phyloP scores from a whole-genome alignment of 1,284 basidiomycete species.

The Ceratobasidium sp. region DNA sequence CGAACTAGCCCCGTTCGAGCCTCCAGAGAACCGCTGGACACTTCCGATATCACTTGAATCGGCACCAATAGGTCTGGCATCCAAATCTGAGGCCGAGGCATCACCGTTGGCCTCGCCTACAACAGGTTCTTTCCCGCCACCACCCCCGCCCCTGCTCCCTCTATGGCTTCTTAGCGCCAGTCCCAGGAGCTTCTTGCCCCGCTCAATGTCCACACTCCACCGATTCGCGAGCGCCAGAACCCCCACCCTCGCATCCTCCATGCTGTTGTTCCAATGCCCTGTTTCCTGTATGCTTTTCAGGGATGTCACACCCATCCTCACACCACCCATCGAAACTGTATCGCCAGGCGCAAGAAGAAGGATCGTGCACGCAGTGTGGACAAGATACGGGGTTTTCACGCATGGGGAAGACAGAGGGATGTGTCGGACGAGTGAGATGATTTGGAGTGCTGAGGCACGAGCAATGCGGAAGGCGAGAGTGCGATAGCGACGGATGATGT shows the following conservation, averaged over 20 bases:
- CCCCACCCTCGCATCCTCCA: background rate
- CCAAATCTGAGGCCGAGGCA: background rate
- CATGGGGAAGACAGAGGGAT: constrained; percentile 11
- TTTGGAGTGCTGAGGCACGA: constrained; percentile 2
- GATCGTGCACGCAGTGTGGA: background rate
- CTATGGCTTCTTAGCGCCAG: background rate
- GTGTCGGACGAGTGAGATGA: constrained; percentile 7
- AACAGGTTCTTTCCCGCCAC: background rate
- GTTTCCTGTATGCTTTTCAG: background rate
- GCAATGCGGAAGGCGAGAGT: constrained; percentile 10
- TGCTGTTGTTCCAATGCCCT: background rate
- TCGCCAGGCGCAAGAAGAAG: background rate
- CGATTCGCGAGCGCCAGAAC: background rate
- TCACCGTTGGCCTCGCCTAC: background rate
- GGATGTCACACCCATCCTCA: background rate
- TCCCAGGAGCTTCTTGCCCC: background rate
- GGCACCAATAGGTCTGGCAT: no score
- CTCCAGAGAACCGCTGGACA: no score
- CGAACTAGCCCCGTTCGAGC: no score
- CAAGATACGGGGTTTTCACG: background rate
- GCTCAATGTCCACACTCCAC: background rate
- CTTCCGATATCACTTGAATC: no score
- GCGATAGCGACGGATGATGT: background rate
- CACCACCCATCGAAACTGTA: background rate
- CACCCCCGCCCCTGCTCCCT: no score